These are phyloP conservation scores for Cryptosporidium tyzzeri DNA, from an alignment of 169 alveolate species.

Conservation along the genomic window DNA sequence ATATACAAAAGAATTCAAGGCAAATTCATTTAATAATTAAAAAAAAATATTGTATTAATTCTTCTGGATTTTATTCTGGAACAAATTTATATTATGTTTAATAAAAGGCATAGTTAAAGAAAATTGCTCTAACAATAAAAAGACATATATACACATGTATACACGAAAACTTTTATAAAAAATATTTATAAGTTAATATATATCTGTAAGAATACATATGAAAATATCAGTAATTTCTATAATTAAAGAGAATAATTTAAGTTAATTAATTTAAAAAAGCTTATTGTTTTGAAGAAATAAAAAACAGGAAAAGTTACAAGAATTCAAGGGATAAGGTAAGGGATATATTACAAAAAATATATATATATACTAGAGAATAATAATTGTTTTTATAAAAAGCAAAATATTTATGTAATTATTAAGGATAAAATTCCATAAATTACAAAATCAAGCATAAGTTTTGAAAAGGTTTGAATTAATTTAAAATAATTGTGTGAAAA, in stretches of 20 bases:
- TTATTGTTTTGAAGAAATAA: not conserved
- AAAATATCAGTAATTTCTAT: not conserved
- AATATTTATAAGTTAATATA: not conserved
- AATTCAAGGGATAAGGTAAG: slow-evolving; percentile 60
- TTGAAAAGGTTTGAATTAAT: slow-evolving; percentile 7
- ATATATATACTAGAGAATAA: not conserved
- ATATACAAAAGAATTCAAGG: not conserved
- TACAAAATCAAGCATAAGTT: not conserved
- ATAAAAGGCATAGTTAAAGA: not conserved
- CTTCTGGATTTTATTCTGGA: not conserved
- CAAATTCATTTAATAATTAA: not conserved
- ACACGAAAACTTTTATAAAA: not conserved
- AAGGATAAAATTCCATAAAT: not conserved
- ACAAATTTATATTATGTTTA: not conserved
- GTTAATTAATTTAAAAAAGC: not conserved
- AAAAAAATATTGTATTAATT: not conserved
- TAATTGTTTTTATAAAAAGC: not conserved
- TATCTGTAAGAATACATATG: not conserved
- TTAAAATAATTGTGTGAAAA: slow-evolving; percentile 8
- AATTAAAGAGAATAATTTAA: slow-evolving; percentile 7
- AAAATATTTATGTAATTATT: not conserved
- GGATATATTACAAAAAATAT: slow-evolving; percentile 6
- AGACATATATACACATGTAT: not conserved
- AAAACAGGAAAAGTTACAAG: slow-evolving; percentile 1
- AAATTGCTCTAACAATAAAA: not conserved